Conservation (phyloP, 2,329 filamentous ascomycete genomes). For the Aspergillus proliferans region DNA sequence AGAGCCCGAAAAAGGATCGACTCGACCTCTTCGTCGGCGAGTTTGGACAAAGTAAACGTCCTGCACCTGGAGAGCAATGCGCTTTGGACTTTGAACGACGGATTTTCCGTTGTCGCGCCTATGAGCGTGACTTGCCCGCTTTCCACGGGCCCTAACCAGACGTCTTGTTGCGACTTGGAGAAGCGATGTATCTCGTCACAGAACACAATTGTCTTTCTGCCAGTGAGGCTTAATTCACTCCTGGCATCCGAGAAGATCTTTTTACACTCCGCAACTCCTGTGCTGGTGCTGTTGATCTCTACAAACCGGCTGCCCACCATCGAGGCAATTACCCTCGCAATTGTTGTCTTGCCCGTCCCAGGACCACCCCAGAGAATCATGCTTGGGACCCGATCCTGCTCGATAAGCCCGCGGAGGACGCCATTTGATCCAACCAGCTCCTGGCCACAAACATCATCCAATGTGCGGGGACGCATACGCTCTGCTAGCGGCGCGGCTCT, state of each 20-base stretch:
- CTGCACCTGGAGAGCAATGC: slow-evolving; percentile 84
- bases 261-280: slow-evolving; percentile 84
- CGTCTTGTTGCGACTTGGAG: slow-evolving; percentile 86
- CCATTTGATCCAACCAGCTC: slow-evolving; percentile 80
- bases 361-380: slow-evolving; percentile 76
- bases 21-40: slow-evolving; percentile 65
- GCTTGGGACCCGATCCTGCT: slow-evolving; percentile 76
- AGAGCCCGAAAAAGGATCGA: slow-evolving; percentile 73
- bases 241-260: slow-evolving; percentile 81
- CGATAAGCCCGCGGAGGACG: slow-evolving; percentile 79
- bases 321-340: slow-evolving; percentile 81
- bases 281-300: slow-evolving; percentile 90
- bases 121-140: slow-evolving; percentile 84
- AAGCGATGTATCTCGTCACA: slow-evolving; percentile 96
- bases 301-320: slow-evolving; percentile 80
- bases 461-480: slow-evolving; percentile 76
- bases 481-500: slow-evolving; percentile 81
- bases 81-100: slow-evolving; percentile 84
- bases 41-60: slow-evolving; percentile 76
- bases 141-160: slow-evolving; percentile 89
- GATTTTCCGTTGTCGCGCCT: slow-evolving; percentile 94
- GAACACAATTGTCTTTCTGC: slow-evolving; percentile 89
- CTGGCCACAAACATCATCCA: slow-evolving; percentile 87
- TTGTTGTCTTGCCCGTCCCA: slow-evolving; percentile 55
- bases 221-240: slow-evolving; percentile 72